Evolutionary conservation across 2,329 filamentous ascomycete genomes (phyloP), one percentile per base, ranked within the genome.

Genomic region (Calonectria honghensis): DNA sequence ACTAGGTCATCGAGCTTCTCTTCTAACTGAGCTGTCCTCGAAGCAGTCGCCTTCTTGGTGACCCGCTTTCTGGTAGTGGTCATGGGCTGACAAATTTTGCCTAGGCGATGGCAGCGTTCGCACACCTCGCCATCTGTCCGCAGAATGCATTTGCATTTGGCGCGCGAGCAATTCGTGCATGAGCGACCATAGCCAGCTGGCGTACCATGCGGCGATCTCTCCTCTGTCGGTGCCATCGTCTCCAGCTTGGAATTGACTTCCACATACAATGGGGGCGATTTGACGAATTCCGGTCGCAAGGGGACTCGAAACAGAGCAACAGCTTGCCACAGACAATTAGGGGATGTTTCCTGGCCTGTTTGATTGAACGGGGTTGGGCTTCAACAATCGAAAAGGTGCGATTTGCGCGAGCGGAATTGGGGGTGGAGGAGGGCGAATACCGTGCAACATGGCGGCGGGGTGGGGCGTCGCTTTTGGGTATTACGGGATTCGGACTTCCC

Each of bases 1-100:
- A 89, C 86, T 4, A 90, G 81, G 71, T 88, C 86, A 59, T 89
- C 87, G 10, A 90, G 82, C 81, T 89, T 89, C 77, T 88, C 87
- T 80, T 90, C 88, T 9, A 90, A 83, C 73, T 88, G 86, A 10
- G 87, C 86, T 6, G 87, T 85, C 27, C 86, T 84, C 35, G 84
- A 85, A 13, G 83, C 77, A 45, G 82, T 73, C 68, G 83, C 78
- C 75, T 83, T 81, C 77, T 84, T 83, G 73, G 81, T 66, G 72
- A 83, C 80, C 13, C 86, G 84, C 73, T 85, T 86, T 45, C 86
- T 82, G 52, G 85, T 82, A 4, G 86, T 85, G 27, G 84, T 79
- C 27, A 88, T 88, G 41, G 87, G 87, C 59, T 86, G 83, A 68
- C 89, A 90, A 31, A 86, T 81, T 77, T 90, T 90, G 2, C 85